Evolutionary conservation across 2,329 filamentous ascomycete genomes (phyloP).

Genomic region (Mollisia scopiformis): DNA sequence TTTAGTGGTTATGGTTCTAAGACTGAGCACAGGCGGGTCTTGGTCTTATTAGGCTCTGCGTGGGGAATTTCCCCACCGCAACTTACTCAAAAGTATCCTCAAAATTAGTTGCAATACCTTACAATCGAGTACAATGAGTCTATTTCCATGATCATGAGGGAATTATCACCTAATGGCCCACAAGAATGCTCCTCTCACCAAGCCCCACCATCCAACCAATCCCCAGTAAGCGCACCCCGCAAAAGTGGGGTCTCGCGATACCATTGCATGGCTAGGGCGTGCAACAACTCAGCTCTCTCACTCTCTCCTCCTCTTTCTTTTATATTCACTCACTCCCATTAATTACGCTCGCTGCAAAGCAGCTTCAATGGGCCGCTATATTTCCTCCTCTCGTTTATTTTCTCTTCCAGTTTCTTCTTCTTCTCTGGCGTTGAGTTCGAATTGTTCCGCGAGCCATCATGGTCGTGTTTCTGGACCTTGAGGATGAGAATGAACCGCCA

Average conservation of each 20-base stretch:
- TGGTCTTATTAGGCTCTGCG: no score
- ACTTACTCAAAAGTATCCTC: background rate
- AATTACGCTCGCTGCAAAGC: constrained; percentile 16
- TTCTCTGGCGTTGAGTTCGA: constrained; percentile 3
- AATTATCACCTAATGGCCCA: constrained; percentile 8
- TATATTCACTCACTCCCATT: constrained; percentile 8
- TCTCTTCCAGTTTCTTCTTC: constrained; percentile 20
- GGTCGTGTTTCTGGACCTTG: constrained; percentile 38
- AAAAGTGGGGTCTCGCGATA: constrained; percentile 9
- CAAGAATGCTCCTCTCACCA: background rate
- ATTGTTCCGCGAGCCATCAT: constrained; percentile 21
- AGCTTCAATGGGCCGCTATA: constrained; percentile 33
- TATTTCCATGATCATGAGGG: background rate
- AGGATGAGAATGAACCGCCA: constrained; percentile 36
- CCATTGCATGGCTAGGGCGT: background rate
- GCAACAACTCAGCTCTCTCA: constrained; percentile 7
- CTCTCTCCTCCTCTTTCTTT: background rate
- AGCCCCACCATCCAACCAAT: background rate
- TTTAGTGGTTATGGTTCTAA: background rate
- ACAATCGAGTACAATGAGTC: background rate
- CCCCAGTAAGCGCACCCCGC: constrained; percentile 5
- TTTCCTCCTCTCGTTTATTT: constrained; percentile 25
- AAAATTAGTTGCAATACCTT: background rate
- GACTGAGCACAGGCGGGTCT: background rate
- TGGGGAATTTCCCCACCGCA: no score